Conservation (phyloP, 352 stramenopile species). For the Phytopythium oedochilum region DNA sequence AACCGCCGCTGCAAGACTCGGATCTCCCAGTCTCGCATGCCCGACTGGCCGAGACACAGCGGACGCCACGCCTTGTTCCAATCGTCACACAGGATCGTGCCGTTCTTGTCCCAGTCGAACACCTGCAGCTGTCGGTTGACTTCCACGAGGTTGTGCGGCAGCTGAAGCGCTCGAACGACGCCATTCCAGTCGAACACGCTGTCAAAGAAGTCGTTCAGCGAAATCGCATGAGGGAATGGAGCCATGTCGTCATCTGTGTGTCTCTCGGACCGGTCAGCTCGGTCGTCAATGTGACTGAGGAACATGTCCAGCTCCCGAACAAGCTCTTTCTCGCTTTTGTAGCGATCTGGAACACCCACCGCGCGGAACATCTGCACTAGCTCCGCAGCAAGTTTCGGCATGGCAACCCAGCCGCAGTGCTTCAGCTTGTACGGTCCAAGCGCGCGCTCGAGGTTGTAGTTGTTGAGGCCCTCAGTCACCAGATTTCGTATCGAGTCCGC, state of each 20-base stretch:
- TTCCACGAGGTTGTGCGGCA: conserved; percentile 35
- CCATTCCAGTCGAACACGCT: conserved; percentile 38
- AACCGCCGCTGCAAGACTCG: conserved; percentile 36
- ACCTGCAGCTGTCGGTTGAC: conserved; percentile 37
- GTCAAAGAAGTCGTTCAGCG: conserved; percentile 36
- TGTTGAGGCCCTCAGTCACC: conserved; percentile 10
- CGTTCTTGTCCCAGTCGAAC: conserved; percentile 42
- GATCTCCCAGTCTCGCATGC: conserved; percentile 35
- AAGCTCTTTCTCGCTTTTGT: background rate
- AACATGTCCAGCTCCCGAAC: background rate
- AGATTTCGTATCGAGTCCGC: conserved; percentile 8
- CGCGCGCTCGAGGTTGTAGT: conserved; percentile 24
- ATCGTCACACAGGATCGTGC: conserved; percentile 30
- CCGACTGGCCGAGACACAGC: conserved; percentile 5
- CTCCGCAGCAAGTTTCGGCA: conserved; percentile 6
- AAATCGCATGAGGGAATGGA: conserved; percentile 11
- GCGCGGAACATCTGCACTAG: conserved; percentile 19
- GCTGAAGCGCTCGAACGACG: conserved; percentile 14
- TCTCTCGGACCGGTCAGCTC: background rate
- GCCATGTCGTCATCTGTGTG: background rate
- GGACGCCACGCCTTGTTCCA: conserved; percentile 44
- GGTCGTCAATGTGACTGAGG: background rate
- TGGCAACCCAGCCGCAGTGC: conserved; percentile 10
- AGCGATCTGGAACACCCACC: background rate
- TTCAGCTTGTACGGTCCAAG: conserved; percentile 7